Evolutionary conservation across 768 basidiomycete genomes (phyloP).

Genomic region (Phylloporus sp.): DNA sequence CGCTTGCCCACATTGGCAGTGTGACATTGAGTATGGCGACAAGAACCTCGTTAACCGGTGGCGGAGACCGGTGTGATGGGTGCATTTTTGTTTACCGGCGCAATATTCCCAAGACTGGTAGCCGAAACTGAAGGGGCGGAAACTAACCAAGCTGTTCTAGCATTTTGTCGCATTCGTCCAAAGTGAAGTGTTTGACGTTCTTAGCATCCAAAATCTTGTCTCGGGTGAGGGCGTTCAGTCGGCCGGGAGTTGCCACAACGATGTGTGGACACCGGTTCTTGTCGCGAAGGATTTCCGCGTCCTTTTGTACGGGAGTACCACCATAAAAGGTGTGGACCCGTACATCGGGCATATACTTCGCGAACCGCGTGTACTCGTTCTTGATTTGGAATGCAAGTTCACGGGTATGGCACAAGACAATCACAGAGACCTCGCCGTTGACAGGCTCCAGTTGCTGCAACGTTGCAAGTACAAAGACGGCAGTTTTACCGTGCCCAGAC

Average conservation of each 20-base stretch:
- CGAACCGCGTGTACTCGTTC: constrained; percentile 99
- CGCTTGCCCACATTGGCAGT: constrained; percentile 40
- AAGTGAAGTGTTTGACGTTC: constrained; percentile 97
- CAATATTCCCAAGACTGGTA: constrained; percentile 37
- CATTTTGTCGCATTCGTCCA: constrained; percentile 99
- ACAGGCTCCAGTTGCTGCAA: constrained; percentile 98
- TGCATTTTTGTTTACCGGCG: constrained; percentile 48
- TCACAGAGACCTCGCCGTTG: constrained; percentile 94
- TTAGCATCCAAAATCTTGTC: constrained; percentile 95
- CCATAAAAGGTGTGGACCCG: constrained; percentile 98
- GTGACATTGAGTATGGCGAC: constrained; percentile 37
- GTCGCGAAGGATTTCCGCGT: constrained; percentile 90
- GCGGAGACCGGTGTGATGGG: constrained; percentile 33
- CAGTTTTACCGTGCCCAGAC: constrained; percentile 98
- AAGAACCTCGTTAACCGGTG: constrained; percentile 33
- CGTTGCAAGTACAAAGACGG: constrained; percentile 96
- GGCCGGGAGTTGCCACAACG: constrained; percentile 96
- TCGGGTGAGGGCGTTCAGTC: constrained; percentile 90
- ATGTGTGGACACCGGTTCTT: constrained; percentile 98
- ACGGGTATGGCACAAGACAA: constrained; percentile 98
- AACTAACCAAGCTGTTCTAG: constrained; percentile 99
- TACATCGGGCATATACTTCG: constrained; percentile 99
- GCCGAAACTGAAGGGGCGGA: constrained; percentile 62
- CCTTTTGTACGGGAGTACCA: constrained; percentile 91
- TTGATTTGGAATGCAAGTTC: constrained; percentile 99